Evolutionary conservation across 192 early-diverging fungal species (phyloP).

Genomic region (Linnemannia exigua): DNA sequence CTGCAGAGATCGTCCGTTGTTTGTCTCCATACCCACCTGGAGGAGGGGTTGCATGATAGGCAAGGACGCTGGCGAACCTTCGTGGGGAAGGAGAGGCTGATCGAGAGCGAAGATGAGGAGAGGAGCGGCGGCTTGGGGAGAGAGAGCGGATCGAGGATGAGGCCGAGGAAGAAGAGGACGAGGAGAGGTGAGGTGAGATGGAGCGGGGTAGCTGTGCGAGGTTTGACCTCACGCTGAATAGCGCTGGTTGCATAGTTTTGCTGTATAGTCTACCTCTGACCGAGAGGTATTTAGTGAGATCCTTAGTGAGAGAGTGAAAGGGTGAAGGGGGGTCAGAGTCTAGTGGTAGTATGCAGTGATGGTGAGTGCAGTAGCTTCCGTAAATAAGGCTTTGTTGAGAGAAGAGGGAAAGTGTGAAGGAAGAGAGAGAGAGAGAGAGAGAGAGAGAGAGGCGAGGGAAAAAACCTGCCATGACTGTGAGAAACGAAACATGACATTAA

Average conservation of each 20-base stretch:
- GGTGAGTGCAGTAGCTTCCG: too few relatives aligned
- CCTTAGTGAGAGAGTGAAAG: not conserved
- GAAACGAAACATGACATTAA: not conserved
- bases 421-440: too few relatives aligned
- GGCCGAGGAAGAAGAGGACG: slow-evolving; percentile 20
- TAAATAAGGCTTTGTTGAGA: too few relatives aligned
- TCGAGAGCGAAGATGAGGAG: slow-evolving; percentile 33
- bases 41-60: slow-evolving; percentile 35
- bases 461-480: too few relatives aligned
- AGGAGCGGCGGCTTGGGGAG: slow-evolving; percentile 36
- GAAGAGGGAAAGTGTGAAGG: too few relatives aligned
- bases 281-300: not conserved
- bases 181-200: slow-evolving; percentile 35
- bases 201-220: slow-evolving; percentile 29
- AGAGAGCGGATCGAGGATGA: slow-evolving; percentile 40
- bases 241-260: slow-evolving; percentile 21
- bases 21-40: not conserved
- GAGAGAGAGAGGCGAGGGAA: not conserved
- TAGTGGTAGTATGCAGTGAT: too few relatives aligned
- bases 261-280: not conserved
- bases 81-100: slow-evolving; percentile 45
- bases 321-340: not conserved
- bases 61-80: slow-evolving; percentile 49
- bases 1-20: not conserved
- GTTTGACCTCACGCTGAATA: slow-evolving; percentile 41